Evolutionary conservation across 495 filamentous ascomycete species (phyloP).

Genomic region (Opeltia flavorubescens): DNA sequence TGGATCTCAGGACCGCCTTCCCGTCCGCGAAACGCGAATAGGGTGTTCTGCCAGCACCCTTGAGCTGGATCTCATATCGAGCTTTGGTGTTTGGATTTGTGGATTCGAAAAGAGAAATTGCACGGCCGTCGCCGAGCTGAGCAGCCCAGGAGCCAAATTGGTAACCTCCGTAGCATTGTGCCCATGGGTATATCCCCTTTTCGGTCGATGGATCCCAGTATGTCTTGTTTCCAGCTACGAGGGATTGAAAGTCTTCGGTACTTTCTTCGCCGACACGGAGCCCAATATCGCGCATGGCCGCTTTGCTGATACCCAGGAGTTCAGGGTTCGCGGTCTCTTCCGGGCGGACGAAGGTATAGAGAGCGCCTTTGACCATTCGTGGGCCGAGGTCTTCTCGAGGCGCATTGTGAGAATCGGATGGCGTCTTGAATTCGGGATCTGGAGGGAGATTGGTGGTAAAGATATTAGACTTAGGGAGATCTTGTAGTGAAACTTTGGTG

Average conservation of each 20-base stretch:
- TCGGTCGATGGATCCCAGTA: conserved; percentile 39
- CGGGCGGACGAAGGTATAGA: conserved; percentile 85
- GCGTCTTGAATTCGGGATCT: conserved; percentile 69
- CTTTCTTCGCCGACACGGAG: conserved; percentile 50
- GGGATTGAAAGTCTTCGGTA: conserved; percentile 58
- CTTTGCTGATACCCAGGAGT: conserved; percentile 61
- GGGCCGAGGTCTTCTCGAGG: conserved; percentile 63
- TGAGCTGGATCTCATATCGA: conserved; percentile 84
- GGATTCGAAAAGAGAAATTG: conserved; percentile 83
- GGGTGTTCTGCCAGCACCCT: conserved; percentile 83
- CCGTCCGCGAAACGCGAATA: conserved; percentile 98
- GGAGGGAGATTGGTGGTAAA: conserved; percentile 71
- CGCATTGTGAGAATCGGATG: conserved; percentile 62
- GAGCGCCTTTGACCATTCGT: conserved; percentile 67
- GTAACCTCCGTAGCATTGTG: conserved; percentile 86
- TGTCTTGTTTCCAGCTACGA: conserved; percentile 70
- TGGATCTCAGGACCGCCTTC: conserved; percentile 79
- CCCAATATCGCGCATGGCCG: conserved; percentile 67
- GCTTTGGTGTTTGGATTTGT: conserved; percentile 58
- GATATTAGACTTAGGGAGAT: conserved; percentile 71
- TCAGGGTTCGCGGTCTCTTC: conserved; percentile 55
- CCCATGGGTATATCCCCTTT: conserved; percentile 81
- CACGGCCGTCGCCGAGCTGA: conserved; percentile 86
- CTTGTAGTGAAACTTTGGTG: conserved; percentile 35
- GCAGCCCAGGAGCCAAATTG: conserved; percentile 69